Percentiles rank a stretch among this genome's conserved stretches.
These are phyloP conservation scores for Aspergillus transmontanensis DNA, from an alignment of 2,329 filamentous ascomycete genomes.

Conservation along the genomic window DNA sequence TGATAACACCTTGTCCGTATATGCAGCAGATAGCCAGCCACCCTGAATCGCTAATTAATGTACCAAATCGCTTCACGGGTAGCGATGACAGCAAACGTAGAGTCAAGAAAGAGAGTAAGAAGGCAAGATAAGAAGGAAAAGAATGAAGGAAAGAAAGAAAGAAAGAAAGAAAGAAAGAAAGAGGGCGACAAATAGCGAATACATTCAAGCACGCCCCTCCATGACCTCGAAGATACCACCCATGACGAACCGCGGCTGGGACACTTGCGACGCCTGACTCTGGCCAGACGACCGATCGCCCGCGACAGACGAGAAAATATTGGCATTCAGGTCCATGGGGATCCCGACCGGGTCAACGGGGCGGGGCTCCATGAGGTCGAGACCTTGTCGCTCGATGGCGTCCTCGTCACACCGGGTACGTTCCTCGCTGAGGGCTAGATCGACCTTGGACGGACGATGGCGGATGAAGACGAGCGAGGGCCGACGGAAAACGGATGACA, in stretches of 20 bases:
- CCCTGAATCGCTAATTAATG: background rate
- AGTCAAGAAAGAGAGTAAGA: background rate
- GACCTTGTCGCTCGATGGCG: constrained; percentile 41
- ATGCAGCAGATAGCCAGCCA: background rate
- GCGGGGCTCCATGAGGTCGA: constrained; percentile 49
- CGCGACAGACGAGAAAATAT: constrained; percentile 15
- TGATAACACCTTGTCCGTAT: background rate
- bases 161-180: background rate
- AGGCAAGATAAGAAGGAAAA: constrained; percentile 9
- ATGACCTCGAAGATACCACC: constrained; percentile 52
- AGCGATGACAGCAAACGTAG: background rate
- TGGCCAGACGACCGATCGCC: constrained; percentile 13
- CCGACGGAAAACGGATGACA: constrained; percentile 32
- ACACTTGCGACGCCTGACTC: constrained; percentile 11
- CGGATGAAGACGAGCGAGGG: constrained; percentile 39
- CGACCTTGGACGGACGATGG: constrained; percentile 46
- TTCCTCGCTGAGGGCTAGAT: constrained; percentile 48
- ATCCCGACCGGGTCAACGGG: constrained; percentile 41
- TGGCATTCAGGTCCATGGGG: constrained; percentile 26
- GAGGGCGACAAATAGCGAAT: background rate
- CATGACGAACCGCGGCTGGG: constrained; percentile 45
- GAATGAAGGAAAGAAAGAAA: constrained; percentile 1
- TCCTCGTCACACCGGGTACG: constrained; percentile 42
- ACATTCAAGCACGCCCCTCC: constrained; percentile 41
- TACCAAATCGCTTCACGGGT: background rate